A percentile compares a stretch with the other conserved stretches of the same genome.
Conservation (phyloP, 352 stramenopile genomes). For the Pythium folliculosum region DNA sequence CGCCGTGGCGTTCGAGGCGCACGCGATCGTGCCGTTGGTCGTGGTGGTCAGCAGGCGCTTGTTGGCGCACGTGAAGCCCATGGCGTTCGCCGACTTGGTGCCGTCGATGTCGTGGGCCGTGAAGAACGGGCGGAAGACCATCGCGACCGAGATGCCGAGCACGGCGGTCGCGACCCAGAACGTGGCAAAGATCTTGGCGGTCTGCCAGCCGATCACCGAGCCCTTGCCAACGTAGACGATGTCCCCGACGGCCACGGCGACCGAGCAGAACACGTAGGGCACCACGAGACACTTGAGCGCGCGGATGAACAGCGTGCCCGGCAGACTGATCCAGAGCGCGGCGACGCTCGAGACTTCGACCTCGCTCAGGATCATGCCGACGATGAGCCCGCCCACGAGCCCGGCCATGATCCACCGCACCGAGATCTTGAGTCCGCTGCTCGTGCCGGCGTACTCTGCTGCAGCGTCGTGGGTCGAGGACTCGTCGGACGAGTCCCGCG, state of each 20-base stretch:
- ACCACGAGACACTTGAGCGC: slow-evolving; percentile 71
- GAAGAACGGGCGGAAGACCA: slow-evolving; percentile 63
- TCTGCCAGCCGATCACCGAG: slow-evolving; percentile 61
- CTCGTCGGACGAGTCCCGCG: neutral
- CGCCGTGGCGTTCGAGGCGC: neutral
- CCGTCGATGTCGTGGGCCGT: slow-evolving; percentile 15
- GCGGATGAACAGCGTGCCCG: slow-evolving; percentile 68
- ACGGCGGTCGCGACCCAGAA: slow-evolving; percentile 50
- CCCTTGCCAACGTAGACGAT: slow-evolving; percentile 73
- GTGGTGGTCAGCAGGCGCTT: slow-evolving; percentile 30
- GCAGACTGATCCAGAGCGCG: slow-evolving; percentile 57
- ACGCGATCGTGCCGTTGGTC: slow-evolving; percentile 15
- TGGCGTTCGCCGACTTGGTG: slow-evolving; percentile 25
- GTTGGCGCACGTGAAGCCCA: slow-evolving; percentile 54
- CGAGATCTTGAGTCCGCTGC: slow-evolving; percentile 46
- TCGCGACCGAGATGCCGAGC: slow-evolving; percentile 52
- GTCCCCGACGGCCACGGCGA: slow-evolving; percentile 70
- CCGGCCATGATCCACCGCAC: slow-evolving; percentile 51
- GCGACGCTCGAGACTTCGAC: slow-evolving; percentile 43
- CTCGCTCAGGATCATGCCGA: slow-evolving; percentile 53
- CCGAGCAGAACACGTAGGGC: slow-evolving; percentile 77
- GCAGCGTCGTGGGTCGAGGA: neutral
- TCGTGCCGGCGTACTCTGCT: slow-evolving; percentile 16
- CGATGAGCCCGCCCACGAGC: slow-evolving; percentile 40
- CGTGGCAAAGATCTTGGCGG: slow-evolving; percentile 54